Percentiles rank a stretch among this genome's conserved stretches.
Conservation (phyloP, 2,329 filamentous ascomycete species). For the Aspergillus proliferans region DNA sequence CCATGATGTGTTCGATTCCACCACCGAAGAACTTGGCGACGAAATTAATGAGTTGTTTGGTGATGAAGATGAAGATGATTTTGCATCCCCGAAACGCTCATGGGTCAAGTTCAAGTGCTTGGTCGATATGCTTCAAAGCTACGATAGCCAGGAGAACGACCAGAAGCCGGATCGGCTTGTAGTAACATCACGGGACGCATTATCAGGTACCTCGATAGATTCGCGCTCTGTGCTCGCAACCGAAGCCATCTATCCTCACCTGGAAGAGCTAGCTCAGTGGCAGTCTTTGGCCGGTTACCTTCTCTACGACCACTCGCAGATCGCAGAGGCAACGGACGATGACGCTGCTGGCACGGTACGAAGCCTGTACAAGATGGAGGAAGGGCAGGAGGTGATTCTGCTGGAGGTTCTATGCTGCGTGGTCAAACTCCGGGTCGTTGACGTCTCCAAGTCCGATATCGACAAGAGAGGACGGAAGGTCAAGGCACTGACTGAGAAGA, state of each 20-base stretch:
- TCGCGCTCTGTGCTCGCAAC: slow-evolving; percentile 81
- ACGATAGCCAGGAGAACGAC: slow-evolving; percentile 59
- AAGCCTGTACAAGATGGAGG: slow-evolving; percentile 63
- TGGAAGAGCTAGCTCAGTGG: slow-evolving; percentile 79
- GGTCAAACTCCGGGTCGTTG: slow-evolving; percentile 66
- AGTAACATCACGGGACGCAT: slow-evolving; percentile 21
- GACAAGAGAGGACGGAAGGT: slow-evolving; percentile 52
- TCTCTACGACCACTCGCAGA: slow-evolving; percentile 78
- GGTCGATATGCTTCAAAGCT: slow-evolving; percentile 73
- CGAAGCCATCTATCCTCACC: slow-evolving; percentile 75
- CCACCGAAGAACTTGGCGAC: slow-evolving; percentile 78
- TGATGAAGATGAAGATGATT: slow-evolving; percentile 65
- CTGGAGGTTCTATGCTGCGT: slow-evolving; percentile 80
- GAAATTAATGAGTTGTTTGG: slow-evolving; percentile 69
- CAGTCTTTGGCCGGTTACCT: slow-evolving; percentile 83
- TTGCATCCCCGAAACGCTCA: slow-evolving; percentile 65
- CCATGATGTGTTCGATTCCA: slow-evolving; percentile 70
- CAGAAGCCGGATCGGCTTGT: slow-evolving; percentile 17
- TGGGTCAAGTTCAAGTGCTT: slow-evolving; percentile 93
- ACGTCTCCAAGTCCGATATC: slow-evolving; percentile 56
- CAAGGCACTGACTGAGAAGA: slow-evolving; percentile 56
- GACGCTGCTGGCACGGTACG: slow-evolving; percentile 61
- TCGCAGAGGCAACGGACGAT: slow-evolving; percentile 48
- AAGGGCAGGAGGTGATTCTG: slow-evolving; percentile 74
- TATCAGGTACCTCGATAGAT: slow-evolving; percentile 62